Percentiles rank a stretch among this genome's conserved stretches.
Evolutionary conservation across 78 protist species (phyloP).

Genomic region (Planoprotostelium fungivorum): DNA sequence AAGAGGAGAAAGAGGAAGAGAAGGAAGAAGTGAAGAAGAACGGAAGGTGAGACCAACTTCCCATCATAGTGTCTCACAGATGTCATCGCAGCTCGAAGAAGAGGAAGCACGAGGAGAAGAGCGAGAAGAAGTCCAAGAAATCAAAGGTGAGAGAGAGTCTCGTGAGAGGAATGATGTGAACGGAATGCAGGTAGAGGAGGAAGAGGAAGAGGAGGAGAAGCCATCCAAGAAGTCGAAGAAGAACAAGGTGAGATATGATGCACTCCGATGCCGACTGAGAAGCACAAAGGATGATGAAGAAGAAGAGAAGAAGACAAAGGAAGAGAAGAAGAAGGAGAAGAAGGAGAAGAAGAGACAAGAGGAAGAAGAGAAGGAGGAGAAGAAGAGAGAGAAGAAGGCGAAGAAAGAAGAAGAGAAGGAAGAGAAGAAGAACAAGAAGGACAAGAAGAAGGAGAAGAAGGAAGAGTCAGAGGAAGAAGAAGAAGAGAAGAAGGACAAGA

Average conservation of each 20-base stretch:
- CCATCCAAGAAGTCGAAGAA: conserved; percentile 2
- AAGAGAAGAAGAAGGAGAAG: not conserved
- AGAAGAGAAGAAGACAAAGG: not conserved
- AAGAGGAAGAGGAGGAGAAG: not conserved
- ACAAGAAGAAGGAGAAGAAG: not conserved
- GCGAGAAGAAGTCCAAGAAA: not conserved
- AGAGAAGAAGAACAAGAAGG: not conserved
- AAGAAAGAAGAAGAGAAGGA: not conserved
- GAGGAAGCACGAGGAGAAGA: not conserved
- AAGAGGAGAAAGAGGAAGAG: too few relatives aligned
- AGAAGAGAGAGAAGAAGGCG: too few relatives aligned
- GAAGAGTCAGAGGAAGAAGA: not conserved
- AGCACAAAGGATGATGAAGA: not conserved
- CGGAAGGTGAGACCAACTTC: not conserved
- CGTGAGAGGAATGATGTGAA: not conserved
- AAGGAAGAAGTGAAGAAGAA: not conserved
- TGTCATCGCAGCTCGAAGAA: not conserved
- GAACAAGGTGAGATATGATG: not conserved
- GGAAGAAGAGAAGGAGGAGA: not conserved
- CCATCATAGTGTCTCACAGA: not conserved
- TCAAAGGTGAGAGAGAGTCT: not conserved
- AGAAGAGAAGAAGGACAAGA: conserved; percentile 2
- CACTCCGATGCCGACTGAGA: not conserved
- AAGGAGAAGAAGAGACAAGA: not conserved
- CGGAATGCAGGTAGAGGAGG: not conserved